These are phyloP conservation scores for Mortierella sp. DNA, from an alignment of 371 early-diverging fungal species.

Conservation along the genomic window DNA sequence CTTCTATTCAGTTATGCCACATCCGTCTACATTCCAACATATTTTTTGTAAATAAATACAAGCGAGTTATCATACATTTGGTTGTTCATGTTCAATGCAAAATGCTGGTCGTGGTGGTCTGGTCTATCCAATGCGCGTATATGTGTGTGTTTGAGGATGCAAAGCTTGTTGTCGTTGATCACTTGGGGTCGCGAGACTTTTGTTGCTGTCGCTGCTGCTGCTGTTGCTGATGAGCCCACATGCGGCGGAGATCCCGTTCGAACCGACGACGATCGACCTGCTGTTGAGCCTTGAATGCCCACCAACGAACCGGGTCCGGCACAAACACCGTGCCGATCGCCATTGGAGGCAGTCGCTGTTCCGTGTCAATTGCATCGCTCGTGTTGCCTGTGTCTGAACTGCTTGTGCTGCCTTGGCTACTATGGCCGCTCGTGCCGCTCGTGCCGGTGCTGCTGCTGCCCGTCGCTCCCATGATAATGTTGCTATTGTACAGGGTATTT, in stretches of 20 bases:
- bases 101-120: no score
- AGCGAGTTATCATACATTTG: no score
- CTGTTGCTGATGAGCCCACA: neutral
- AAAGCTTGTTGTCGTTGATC: neutral
- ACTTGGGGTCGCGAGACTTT: neutral
- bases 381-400: neutral
- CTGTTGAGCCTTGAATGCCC: slow-evolving; percentile 50
- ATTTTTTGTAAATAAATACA: no score
- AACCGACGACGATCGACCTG: slow-evolving; percentile 28
- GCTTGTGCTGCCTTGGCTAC: neutral
- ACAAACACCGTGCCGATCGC: slow-evolving; percentile 49
- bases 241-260: slow-evolving; percentile 18
- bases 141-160: neutral
- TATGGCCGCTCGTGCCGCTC: no score
- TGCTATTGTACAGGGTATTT: slow-evolving; percentile 19
- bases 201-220: neutral
- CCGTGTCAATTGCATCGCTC: neutral
- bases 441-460: no score
- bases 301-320: slow-evolving; percentile 55
- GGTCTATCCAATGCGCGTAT: no score
- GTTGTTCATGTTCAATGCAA: neutral
- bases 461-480: neutral
- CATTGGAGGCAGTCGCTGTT: slow-evolving; percentile 49
- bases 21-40: no score
- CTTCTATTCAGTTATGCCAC: no score